Evolutionary conservation across 2,329 filamentous ascomycete species (phyloP).

Genomic region (Canariomyces notabilis): DNA sequence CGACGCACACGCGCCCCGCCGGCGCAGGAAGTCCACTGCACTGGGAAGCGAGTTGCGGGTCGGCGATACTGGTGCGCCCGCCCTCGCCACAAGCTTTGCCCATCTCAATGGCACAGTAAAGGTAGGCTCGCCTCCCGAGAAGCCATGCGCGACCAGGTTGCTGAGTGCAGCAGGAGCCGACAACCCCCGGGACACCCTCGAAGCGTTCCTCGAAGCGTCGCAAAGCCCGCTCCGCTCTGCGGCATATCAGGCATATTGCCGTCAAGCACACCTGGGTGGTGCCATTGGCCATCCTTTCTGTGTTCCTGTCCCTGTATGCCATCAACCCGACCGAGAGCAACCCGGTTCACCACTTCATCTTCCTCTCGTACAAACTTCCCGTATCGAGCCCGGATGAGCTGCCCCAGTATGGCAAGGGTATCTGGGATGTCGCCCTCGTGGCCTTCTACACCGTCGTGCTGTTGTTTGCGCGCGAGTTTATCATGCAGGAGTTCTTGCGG

Average conservation of each 20-base stretch:
- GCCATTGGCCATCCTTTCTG: constrained; percentile 62
- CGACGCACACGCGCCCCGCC: constrained; percentile 35
- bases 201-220: constrained; percentile 51
- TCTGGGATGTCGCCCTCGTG: constrained; percentile 80
- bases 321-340: constrained; percentile 74
- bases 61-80: constrained; percentile 52
- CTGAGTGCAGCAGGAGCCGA: constrained; percentile 24
- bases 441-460: constrained; percentile 84
- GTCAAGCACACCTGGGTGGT: constrained; percentile 57
- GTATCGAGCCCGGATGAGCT: constrained; percentile 39
- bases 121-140: constrained; percentile 3
- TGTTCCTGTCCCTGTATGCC: constrained; percentile 64
- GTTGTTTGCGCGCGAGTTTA: constrained; percentile 89
- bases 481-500: constrained; percentile 85
- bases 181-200: constrained; percentile 23
- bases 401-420: constrained; percentile 82
- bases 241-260: constrained; percentile 47
- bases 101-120: constrained; percentile 33
- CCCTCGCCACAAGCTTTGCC: constrained; percentile 48
- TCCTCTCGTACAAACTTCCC: constrained; percentile 79
- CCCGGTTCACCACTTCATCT: constrained; percentile 74
- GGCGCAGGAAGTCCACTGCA: constrained; percentile 52
- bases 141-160: constrained; percentile 1
- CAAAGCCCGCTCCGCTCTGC: constrained; percentile 49
- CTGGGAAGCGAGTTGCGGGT: constrained; percentile 49